Conservation (phyloP, 768 basidiomycete species). For the Podaxis sp. region DNA sequence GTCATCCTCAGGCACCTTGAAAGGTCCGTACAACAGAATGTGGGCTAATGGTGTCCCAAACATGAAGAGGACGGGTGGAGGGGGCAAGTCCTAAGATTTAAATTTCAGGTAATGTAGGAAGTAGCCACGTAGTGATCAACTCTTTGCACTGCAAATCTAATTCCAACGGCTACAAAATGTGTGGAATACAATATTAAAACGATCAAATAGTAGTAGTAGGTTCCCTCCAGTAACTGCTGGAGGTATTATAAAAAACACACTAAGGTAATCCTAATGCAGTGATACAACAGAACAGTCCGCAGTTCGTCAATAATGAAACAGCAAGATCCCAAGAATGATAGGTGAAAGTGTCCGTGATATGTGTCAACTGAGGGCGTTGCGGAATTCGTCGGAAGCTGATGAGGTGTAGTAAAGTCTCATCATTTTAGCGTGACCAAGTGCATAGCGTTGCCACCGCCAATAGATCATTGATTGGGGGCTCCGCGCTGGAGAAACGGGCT, state of each 20-base stretch:
- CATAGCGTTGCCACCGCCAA: neutral
- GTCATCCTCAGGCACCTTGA: no score
- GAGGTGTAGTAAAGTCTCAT: neutral
- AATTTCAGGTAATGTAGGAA: no score
- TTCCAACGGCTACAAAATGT: neutral
- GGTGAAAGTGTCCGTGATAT: neutral
- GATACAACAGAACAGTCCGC: neutral
- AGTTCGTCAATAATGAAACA: neutral
- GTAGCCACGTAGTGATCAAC: no score
- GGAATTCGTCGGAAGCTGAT: neutral
- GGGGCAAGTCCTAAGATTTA: no score
- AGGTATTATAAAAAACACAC: neutral
- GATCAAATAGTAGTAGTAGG: neutral
- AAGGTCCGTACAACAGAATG: no score
- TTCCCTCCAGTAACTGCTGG: neutral
- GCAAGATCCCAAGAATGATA: constrained; percentile 1
- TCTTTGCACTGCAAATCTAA: neutral
- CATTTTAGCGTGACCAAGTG: neutral
- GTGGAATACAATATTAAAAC: neutral
- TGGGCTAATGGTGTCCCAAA: no score
- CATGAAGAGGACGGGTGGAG: no score
- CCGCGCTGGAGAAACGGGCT: neutral
- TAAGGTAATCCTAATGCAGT: neutral
- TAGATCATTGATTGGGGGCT: neutral
- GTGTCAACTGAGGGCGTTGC: neutral